A percentile compares a stretch with the other conserved stretches of the same genome.
phyloP scores from a whole-genome alignment of 805 yeast genomes.

The Sungouiozyma intestinalis region DNA sequence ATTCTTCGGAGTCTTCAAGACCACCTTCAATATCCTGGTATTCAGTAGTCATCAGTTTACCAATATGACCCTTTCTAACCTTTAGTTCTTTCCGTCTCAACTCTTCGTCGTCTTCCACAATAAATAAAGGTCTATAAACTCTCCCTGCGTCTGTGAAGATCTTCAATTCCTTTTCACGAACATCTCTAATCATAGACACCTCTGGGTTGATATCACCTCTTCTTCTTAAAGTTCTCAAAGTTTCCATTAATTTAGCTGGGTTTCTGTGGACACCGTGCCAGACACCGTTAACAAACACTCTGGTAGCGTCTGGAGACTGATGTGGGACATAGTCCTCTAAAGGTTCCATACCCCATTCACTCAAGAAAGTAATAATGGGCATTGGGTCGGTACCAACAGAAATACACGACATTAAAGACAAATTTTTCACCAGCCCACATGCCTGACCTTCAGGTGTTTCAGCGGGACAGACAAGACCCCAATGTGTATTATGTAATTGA shows the following conservation, averaged over 20 bases:
- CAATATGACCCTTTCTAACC: slow-evolving; percentile 75
- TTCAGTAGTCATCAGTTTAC: slow-evolving; percentile 54
- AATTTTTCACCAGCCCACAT: slow-evolving; percentile 95
- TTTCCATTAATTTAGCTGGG: slow-evolving; percentile 83
- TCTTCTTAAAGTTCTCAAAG: slow-evolving; percentile 86
- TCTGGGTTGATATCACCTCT: slow-evolving; percentile 93
- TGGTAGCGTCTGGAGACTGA: slow-evolving; percentile 79
- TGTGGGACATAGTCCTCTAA: slow-evolving; percentile 92
- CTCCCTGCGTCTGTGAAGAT: slow-evolving; percentile 98
- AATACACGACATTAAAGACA: slow-evolving; percentile 93
- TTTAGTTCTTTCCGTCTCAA: slow-evolving; percentile 58
- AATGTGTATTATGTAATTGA: slow-evolving; percentile 97
- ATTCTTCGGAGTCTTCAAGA: slow-evolving; percentile 44
- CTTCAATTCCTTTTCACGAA: slow-evolving; percentile 91
- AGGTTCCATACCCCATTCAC: slow-evolving; percentile 99
- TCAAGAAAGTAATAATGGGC: slow-evolving; percentile 83
- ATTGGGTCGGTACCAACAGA: slow-evolving; percentile 97
- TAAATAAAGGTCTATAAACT: slow-evolving; percentile 90
- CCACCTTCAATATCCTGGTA: slow-evolving; percentile 46
- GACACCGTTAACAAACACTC: slow-evolving; percentile 95
- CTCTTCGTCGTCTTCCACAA: slow-evolving; percentile 78
- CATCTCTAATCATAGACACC: slow-evolving; percentile 93
- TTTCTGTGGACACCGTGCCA: slow-evolving; percentile 99
- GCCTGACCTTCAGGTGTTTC: slow-evolving; percentile 99
- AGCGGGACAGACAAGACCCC: slow-evolving; percentile 99